Evolutionary conservation across 495 filamentous ascomycete genomes (phyloP).

Genomic region (Cercophora samala): DNA sequence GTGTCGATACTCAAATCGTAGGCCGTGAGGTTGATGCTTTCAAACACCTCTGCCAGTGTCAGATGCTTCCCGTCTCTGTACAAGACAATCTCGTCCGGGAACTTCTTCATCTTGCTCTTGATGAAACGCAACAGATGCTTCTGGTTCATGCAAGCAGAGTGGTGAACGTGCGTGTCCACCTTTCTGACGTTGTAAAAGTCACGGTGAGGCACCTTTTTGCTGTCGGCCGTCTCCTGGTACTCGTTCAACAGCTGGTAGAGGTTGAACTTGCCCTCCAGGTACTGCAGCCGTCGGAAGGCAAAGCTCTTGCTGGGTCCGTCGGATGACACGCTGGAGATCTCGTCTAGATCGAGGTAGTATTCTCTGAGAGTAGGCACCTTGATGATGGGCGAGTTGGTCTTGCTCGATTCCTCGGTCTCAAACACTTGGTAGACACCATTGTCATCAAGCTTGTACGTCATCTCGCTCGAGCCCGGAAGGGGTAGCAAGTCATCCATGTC

Average conservation of each 20-base stretch:
- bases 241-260: slow-evolving; percentile 89
- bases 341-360: slow-evolving; percentile 93
- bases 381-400: slow-evolving; percentile 64
- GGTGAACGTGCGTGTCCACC: slow-evolving; percentile 98
- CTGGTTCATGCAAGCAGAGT: slow-evolving; percentile 99
- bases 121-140: slow-evolving; percentile 97
- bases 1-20: slow-evolving; percentile 99
- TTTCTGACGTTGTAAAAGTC: slow-evolving; percentile 99
- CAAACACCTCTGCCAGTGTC: slow-evolving; percentile 89
- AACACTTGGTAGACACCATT: slow-evolving; percentile 91
- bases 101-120: slow-evolving; percentile 99
- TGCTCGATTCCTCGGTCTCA: slow-evolving; percentile 59
- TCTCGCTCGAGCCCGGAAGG: slow-evolving; percentile 64
- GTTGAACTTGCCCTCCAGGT: slow-evolving; percentile 94
- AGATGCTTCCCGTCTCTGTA: slow-evolving; percentile 90
- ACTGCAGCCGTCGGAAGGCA: slow-evolving; percentile 88
- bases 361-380: slow-evolving; percentile 84
- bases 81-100: slow-evolving; percentile 86
- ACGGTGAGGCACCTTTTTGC: slow-evolving; percentile 92
- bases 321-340: slow-evolving; percentile 76
- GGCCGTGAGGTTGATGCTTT: slow-evolving; percentile 92
- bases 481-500: slow-evolving; percentile 72
- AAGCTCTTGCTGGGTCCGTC: slow-evolving; percentile 97
- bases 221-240: slow-evolving; percentile 96
- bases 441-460: slow-evolving; percentile 72